Percentiles rank a stretch among this genome's conserved stretches.
Conservation (phyloP, 2,329 filamentous ascomycete species). For the Venturia effusa region DNA sequence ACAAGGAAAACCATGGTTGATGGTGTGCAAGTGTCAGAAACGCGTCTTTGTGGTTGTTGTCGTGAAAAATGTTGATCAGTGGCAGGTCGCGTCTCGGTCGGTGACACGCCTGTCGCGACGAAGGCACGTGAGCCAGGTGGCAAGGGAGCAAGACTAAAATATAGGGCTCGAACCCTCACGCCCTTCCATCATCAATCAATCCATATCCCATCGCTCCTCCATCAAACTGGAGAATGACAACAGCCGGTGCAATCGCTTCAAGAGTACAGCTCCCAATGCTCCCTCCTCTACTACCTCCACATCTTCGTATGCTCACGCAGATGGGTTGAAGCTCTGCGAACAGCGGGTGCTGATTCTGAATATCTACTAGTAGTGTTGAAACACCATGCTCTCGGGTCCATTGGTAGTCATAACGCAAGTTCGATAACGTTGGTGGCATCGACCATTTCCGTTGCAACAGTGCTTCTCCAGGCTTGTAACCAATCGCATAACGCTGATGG, state of each 20-base stretch:
- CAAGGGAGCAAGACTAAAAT: no score
- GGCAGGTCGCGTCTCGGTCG: background rate
- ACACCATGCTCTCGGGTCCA: background rate
- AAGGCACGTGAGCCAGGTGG: background rate
- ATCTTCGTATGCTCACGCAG: background rate
- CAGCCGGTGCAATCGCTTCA: no score
- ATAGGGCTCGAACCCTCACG: no score
- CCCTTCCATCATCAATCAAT: no score
- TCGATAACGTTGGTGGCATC: background rate
- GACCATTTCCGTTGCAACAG: background rate
- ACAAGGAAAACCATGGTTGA: slow-evolving; percentile 9
- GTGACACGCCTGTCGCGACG: background rate
- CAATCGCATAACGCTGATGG: background rate
- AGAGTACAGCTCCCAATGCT: no score
- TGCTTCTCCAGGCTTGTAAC: background rate
- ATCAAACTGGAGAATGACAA: no score
- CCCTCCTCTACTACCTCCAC: background rate
- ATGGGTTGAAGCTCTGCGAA: background rate
- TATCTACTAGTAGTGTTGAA: background rate
- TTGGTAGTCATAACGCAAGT: background rate
- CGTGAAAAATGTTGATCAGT: background rate
- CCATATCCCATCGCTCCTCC: no score
- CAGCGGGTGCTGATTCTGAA: background rate
- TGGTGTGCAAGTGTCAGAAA: no score
- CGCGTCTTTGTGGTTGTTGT: background rate